Evolutionary conservation across 1,284 basidiomycete genomes (phyloP).

Genomic region (Microbotryum lychnidis-dioicae): DNA sequence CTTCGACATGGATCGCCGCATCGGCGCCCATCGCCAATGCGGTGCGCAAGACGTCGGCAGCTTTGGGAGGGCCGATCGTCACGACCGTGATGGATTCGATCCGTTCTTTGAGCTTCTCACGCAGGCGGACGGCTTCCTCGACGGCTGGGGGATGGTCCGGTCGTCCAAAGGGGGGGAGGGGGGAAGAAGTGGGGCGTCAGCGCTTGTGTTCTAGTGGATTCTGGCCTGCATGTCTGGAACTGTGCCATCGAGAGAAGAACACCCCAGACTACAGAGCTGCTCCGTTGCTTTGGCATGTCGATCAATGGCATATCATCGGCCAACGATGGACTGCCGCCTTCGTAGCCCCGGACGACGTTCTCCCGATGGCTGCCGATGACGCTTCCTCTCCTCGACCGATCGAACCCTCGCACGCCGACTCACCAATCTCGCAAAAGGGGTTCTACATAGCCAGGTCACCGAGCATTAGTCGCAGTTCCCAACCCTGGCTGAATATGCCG

Average conservation of each 20-base stretch:
- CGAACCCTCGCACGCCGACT: slow-evolving; percentile 35
- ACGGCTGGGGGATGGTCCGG: slow-evolving; percentile 56
- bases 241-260: no score
- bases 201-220: no score
- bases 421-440: slow-evolving; percentile 93
- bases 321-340: no score
- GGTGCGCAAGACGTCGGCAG: slow-evolving; percentile 82
- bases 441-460: slow-evolving; percentile 51
- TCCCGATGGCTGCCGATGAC: no score
- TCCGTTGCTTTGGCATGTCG: no score
- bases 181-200: no score
- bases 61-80: slow-evolving; percentile 85
- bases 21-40: slow-evolving; percentile 98
- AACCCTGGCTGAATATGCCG: slow-evolving; percentile 1
- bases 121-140: slow-evolving; percentile 90
- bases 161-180: no score
- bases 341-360: no score
- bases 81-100: slow-evolving; percentile 82
- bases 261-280: no score
- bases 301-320: no score
- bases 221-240: no score
- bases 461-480: background rate
- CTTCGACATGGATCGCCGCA: slow-evolving; percentile 80
- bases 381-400: no score
- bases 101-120: slow-evolving; percentile 63